Percentiles rank a stretch among this genome's conserved stretches.
phyloP scores from a whole-genome alignment of 2,329 filamentous ascomycete genomes.

The Phyllosticta capitalensis region DNA sequence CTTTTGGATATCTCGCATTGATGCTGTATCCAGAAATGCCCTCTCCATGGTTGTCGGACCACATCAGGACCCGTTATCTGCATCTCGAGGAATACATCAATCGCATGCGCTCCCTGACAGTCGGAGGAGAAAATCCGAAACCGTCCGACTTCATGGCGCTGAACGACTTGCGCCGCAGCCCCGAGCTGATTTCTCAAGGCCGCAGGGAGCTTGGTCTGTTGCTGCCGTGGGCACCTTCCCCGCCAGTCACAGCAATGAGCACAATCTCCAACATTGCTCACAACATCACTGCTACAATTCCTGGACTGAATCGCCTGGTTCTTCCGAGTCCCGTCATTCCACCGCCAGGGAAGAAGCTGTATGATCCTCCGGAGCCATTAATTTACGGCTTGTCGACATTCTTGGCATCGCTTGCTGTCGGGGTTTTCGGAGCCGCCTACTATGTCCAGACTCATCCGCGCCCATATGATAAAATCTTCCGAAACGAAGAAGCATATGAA shows the following conservation, averaged over 20 bases:
- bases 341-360: background rate
- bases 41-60: constrained; percentile 52
- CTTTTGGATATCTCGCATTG: constrained; percentile 68
- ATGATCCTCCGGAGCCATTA: background rate
- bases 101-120: constrained; percentile 14
- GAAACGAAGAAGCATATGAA: background rate
- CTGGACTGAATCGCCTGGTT: background rate
- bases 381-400: constrained; percentile 1
- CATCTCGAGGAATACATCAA: constrained; percentile 28
- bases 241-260: background rate
- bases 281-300: background rate
- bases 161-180: constrained; percentile 5
- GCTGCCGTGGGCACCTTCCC: constrained; percentile 10
- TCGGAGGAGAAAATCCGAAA: constrained; percentile 1
- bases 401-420: background rate
- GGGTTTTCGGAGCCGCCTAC: background rate
- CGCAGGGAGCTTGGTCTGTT: constrained; percentile 4
- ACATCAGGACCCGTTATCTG: constrained; percentile 42
- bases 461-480: constrained; percentile 4
- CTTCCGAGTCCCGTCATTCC: background rate
- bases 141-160: constrained; percentile 6
- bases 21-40: constrained; percentile 56
- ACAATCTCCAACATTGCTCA: background rate
- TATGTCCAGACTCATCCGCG: constrained; percentile 5
- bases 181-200: constrained; percentile 2